Evolutionary conservation across 352 stramenopile genomes (phyloP).

Genomic region (Globisporangium recalcitrans): DNA sequence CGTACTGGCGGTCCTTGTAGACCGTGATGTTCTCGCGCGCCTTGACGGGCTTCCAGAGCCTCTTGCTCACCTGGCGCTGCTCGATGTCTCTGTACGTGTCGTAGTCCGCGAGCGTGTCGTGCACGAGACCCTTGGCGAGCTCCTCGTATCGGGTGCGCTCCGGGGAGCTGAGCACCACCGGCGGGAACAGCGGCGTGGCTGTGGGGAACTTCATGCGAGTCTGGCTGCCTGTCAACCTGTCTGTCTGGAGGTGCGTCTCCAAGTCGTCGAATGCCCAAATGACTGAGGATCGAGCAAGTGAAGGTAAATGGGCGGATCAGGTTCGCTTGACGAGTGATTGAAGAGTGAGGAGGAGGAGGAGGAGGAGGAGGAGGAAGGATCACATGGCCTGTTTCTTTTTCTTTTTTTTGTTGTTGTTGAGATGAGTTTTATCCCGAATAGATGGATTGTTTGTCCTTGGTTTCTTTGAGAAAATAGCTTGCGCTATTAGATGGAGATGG

Average conservation of each 20-base stretch:
- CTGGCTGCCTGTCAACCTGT: too few species aligned
- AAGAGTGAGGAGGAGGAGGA: too few species aligned
- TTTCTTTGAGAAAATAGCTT: too few species aligned
- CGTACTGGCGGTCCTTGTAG: slow-evolving; percentile 26
- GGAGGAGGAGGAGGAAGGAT: not conserved
- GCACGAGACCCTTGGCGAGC: slow-evolving; percentile 21
- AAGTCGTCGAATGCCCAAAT: not conserved
- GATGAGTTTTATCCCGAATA: too few species aligned
- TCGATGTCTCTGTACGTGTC: slow-evolving; percentile 18
- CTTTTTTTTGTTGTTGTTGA: not conserved
- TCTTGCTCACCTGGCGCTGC: slow-evolving; percentile 27
- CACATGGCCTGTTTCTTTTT: not conserved
- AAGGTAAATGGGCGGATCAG: not conserved
- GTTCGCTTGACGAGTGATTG: not conserved
- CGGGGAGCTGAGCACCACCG: slow-evolving; percentile 24
- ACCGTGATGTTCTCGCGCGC: slow-evolving; percentile 40
- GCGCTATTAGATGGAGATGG: too few species aligned
- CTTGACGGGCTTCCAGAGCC: slow-evolving; percentile 48
- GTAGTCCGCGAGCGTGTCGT: slow-evolving; percentile 29
- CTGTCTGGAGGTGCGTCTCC: not conserved
- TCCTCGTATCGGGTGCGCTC: slow-evolving; percentile 24
- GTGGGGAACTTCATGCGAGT: slow-evolving; percentile 32
- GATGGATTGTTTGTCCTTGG: too few species aligned
- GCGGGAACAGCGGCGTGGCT: slow-evolving; percentile 21
- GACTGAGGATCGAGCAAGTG: not conserved